A percentile compares a stretch with the other conserved stretches of the same genome.
Evolutionary conservation across 192 early-diverging fungal genomes (phyloP).

Genomic region (Phlyctochytrium bullatum): DNA sequence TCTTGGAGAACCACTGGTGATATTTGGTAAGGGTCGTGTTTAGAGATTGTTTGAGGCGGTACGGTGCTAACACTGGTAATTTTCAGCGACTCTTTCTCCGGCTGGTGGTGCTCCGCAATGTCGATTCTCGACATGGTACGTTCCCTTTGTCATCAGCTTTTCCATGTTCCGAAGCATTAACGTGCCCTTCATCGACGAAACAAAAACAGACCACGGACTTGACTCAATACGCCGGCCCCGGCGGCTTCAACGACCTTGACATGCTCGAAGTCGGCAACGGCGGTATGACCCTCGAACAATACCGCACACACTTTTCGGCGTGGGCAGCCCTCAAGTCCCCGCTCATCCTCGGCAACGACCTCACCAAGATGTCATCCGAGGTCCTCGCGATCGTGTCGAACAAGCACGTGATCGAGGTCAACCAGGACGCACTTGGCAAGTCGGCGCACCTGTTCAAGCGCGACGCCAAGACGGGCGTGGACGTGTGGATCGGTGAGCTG

Average conservation of each 20-base stretch:
- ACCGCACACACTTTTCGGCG: conserved; percentile 51
- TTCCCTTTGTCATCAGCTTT: no score
- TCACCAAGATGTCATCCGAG: conserved; percentile 26
- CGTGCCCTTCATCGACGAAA: no score
- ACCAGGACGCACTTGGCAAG: conserved; percentile 56
- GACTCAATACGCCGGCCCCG: conserved; percentile 29
- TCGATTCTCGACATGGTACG: conserved; percentile 31
- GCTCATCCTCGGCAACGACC: conserved; percentile 57
- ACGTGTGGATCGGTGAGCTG: conserved; percentile 31
- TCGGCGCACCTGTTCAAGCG: conserved; percentile 15
- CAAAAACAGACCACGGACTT: conserved; percentile 14
- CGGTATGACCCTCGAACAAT: conserved; percentile 40
- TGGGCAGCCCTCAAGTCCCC: conserved; percentile 62
- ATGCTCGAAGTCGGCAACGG: conserved; percentile 59
- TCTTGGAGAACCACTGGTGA: conserved; percentile 36
- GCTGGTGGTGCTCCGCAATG: conserved; percentile 27
- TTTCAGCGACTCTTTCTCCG: conserved; percentile 6
- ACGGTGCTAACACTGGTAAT: no score
- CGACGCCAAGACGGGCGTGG: conserved; percentile 6
- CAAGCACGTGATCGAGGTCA: conserved; percentile 54
- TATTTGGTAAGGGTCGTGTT: conserved; percentile 16
- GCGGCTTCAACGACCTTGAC: conserved; percentile 55
- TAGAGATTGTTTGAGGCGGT: not conserved
- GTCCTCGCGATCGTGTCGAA: conserved; percentile 39
- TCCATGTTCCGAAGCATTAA: no score